Percentiles rank a stretch among this genome's conserved stretches.
These are phyloP conservation scores for Linnemannia zychae DNA, from an alignment of 192 early-diverging fungal species.

Conservation along the genomic window DNA sequence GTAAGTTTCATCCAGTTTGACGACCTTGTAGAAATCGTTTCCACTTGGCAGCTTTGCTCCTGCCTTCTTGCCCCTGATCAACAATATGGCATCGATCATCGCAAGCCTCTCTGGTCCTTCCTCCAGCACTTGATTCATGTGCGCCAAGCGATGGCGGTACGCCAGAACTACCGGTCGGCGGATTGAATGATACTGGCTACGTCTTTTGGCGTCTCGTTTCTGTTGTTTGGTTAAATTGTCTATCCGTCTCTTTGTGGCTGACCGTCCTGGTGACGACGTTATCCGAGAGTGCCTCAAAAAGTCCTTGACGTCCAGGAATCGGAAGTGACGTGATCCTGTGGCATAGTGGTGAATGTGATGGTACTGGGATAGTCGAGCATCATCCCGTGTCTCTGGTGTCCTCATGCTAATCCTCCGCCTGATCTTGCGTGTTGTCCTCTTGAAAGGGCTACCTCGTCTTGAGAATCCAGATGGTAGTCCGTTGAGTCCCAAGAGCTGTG, in stretches of 20 bases:
- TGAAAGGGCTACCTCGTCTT: background rate
- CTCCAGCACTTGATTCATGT: background rate
- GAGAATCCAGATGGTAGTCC: background rate
- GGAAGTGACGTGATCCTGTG: background rate
- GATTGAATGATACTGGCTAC: background rate
- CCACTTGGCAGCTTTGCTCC: slow-evolving; percentile 29
- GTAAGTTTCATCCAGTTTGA: slow-evolving; percentile 8
- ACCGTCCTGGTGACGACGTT: slow-evolving; percentile 3
- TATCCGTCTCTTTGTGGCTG: background rate
- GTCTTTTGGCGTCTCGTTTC: background rate
- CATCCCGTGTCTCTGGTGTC: background rate
- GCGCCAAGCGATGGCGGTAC: background rate
- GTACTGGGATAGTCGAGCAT: slow-evolving; percentile 9
- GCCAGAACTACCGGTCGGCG: background rate
- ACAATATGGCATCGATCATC: slow-evolving; percentile 13
- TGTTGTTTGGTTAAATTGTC: background rate
- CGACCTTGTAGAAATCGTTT: background rate
- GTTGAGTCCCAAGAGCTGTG: slow-evolving; percentile 19
- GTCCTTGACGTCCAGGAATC: slow-evolving; percentile 32
- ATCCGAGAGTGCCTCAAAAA: slow-evolving; percentile 16
- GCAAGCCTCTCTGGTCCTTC: background rate
- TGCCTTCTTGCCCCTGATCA: background rate
- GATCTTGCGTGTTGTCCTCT: background rate
- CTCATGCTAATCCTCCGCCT: slow-evolving; percentile 2
- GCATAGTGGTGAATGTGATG: slow-evolving; percentile 30